phyloP scores from a whole-genome alignment of 352 stramenopile genomes.

The Pythium periplocum region DNA sequence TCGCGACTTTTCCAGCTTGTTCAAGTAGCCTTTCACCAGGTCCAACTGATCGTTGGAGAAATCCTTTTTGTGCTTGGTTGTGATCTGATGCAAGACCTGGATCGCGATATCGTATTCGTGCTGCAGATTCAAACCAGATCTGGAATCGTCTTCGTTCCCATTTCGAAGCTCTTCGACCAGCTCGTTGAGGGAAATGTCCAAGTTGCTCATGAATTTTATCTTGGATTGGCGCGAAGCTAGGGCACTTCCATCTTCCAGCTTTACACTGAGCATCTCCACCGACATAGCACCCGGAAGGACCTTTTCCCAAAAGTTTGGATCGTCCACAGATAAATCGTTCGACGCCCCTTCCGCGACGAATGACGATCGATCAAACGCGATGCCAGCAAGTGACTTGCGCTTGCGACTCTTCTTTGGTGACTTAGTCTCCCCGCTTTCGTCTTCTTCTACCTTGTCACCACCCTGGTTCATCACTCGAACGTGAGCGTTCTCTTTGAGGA shows the following conservation, averaged over 20 bases:
- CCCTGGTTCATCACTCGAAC: conserved; percentile 53
- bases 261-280: conserved; percentile 82
- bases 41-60: conserved; percentile 83
- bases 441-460: conserved; percentile 26
- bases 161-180: conserved; percentile 62
- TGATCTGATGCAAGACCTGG: conserved; percentile 73
- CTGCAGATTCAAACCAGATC: conserved; percentile 50
- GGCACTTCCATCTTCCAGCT: conserved; percentile 83
- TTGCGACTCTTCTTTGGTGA: conserved; percentile 36
- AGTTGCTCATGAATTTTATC: conserved; percentile 87
- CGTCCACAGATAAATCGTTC: conserved; percentile 91
- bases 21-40: conserved; percentile 65
- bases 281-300: conserved; percentile 82
- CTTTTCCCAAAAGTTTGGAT: conserved; percentile 96
- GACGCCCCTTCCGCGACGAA: conserved; percentile 91
- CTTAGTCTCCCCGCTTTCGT: conserved; percentile 18
- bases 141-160: conserved; percentile 36
- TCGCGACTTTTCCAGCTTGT: conserved; percentile 77
- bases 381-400: conserved; percentile 71
- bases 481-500: conserved; percentile 84
- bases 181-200: conserved; percentile 72
- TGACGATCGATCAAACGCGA: conserved; percentile 82
- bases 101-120: conserved; percentile 87
- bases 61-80: conserved; percentile 68
- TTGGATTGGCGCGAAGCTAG: conserved; percentile 77